These are phyloP conservation scores for Phaeodactylum tricornutum DNA, from an alignment of 108 stramenopile genomes.

Conservation along the genomic window DNA sequence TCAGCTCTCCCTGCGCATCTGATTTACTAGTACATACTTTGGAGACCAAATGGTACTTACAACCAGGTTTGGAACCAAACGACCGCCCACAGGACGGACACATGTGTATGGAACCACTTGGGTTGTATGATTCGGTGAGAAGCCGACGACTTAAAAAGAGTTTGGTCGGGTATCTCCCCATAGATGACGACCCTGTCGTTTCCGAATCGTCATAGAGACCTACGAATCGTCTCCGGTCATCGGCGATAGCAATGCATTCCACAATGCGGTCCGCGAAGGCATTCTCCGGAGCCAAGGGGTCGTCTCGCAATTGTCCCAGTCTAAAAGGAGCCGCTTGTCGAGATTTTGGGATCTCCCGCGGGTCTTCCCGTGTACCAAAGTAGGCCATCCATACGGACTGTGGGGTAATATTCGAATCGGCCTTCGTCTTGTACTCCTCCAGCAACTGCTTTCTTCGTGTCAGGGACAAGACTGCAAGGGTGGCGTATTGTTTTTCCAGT, in stretches of 20 bases:
- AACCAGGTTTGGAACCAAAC: constrained; percentile 16
- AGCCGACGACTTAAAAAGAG: constrained; percentile 22
- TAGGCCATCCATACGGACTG: no score
- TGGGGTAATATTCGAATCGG: no score
- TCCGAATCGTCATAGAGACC: not conserved
- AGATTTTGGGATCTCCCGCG: no score
- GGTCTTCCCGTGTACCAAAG: no score
- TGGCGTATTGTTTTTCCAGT: no score
- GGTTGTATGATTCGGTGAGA: constrained; percentile 31
- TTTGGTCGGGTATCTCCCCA: no score
- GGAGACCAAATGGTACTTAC: constrained; percentile 18
- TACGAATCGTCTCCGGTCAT: constrained; percentile 14
- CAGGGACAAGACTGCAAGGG: no score
- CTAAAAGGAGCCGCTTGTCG: no score
- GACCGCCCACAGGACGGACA: constrained; percentile 40
- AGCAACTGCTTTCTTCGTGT: no score
- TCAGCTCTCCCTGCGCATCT: not conserved
- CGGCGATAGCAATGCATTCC: constrained; percentile 40
- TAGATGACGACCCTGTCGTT: no score
- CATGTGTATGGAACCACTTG: constrained; percentile 3
- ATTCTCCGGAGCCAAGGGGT: constrained; percentile 23
- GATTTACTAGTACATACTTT: constrained; percentile 14
- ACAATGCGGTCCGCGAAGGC: constrained; percentile 58
- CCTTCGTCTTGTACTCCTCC: no score
- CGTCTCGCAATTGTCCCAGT: not conserved